Percentiles rank a stretch among this genome's conserved stretches.
phyloP scores from a whole-genome alignment of 306 rosid species.

The Sechiopsis laciniata region DNA sequence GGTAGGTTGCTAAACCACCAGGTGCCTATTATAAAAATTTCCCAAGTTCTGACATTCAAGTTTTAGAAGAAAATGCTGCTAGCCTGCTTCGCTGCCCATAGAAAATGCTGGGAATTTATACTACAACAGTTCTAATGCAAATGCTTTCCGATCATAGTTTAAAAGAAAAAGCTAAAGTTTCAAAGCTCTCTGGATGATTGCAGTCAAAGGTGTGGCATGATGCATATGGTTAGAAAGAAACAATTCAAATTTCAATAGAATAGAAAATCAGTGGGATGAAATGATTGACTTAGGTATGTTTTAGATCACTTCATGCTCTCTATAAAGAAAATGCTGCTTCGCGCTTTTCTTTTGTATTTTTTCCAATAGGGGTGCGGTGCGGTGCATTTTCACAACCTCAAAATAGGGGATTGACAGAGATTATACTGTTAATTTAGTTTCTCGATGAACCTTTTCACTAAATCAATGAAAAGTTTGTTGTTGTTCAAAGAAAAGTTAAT shows the following conservation, averaged over 20 bases:
- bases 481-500: neutral
- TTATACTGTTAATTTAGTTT: neutral
- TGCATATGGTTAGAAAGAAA: neutral
- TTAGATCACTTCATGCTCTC: neutral
- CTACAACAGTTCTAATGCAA: neutral
- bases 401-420: neutral
- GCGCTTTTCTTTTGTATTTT: neutral
- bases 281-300: neutral
- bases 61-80: neutral
- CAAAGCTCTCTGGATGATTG: neutral
- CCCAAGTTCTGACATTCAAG: conserved; percentile 11
- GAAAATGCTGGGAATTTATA: neutral
- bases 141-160: neutral
- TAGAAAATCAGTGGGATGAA: neutral
- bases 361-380: neutral
- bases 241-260: neutral
- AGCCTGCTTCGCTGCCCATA: neutral
- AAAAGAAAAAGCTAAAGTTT: neutral
- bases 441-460: neutral
- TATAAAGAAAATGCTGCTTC: neutral
- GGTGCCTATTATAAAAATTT: neutral
- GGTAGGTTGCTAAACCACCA: conserved; percentile 3
- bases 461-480: neutral
- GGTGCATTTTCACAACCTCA: neutral
- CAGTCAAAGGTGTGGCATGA: neutral